phyloP scores from a whole-genome alignment of 108 stramenopile genomes.

The Nitzschia sp. region DNA sequence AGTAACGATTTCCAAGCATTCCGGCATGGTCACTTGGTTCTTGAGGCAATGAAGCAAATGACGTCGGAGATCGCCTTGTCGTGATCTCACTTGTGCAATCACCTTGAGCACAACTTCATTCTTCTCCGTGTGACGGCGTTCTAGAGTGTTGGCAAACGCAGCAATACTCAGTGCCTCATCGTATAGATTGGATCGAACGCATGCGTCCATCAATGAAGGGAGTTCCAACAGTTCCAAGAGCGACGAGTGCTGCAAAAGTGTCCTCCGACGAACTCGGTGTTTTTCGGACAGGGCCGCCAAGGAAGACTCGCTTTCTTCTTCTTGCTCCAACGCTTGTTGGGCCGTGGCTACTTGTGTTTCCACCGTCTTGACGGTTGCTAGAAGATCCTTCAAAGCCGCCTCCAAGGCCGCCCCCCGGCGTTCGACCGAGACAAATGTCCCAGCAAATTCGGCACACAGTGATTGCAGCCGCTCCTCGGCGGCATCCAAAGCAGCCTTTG shows the following conservation, averaged over 20 bases:
- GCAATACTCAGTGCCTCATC: conserved; percentile 86
- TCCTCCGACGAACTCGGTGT: conserved; percentile 77
- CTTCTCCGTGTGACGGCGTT: conserved; percentile 66
- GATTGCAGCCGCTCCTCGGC: conserved; percentile 76
- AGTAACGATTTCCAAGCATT: conserved; percentile 84
- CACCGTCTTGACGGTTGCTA: conserved; percentile 36
- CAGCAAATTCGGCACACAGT: conserved; percentile 75
- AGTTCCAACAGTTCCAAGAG: conserved; percentile 82
- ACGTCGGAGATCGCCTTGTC: conserved; percentile 77
- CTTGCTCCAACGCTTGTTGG: conserved; percentile 59
- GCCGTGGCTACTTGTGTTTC: conserved; percentile 50
- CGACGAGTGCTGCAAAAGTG: conserved; percentile 81
- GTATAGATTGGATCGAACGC: conserved; percentile 80
- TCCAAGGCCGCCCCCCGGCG: conserved; percentile 69
- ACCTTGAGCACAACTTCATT: conserved; percentile 70
- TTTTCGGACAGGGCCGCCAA: conserved; percentile 78
- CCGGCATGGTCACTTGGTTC: conserved; percentile 85
- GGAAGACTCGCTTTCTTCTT: conserved; percentile 50
- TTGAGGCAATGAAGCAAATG: conserved; percentile 70
- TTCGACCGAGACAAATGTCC: conserved; percentile 82
- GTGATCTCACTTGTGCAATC: conserved; percentile 74
- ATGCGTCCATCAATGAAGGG: conserved; percentile 88
- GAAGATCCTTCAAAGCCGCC: conserved; percentile 53
- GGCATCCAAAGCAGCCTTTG: conserved; percentile 64
- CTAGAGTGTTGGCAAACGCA: conserved; percentile 84